Evolutionary conservation across 352 stramenopile species (phyloP), one percentile per base, ranked within the genome.

Genomic region (Pythium utonaiense): DNA sequence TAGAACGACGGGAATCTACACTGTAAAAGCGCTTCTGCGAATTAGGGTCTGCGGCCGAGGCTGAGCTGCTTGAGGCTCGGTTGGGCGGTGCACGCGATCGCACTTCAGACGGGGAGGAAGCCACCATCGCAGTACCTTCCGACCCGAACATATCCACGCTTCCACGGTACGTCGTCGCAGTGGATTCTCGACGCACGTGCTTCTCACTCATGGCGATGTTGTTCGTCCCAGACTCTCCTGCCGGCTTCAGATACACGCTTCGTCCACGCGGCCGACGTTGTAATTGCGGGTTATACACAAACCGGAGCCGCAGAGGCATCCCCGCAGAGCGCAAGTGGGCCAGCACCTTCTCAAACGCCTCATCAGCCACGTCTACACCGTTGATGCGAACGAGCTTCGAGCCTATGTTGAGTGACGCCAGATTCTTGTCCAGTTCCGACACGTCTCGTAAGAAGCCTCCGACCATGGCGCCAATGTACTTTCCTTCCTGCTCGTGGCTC

Each of bases 311-410:
- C 50, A 93, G 57, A 8, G 84, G 81, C 25, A 88, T 64, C 6
- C 63, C 71, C 10, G 75, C 67, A 10, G 58, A 65, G 2, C 80
- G 74, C 54, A 93, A 57, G 12, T 86, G 73, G 19, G 67, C 55
- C 44, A 92, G 53, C 8, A 94, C 65, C 28, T 83, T 73, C 36
- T 91, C 75, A 36, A 94, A 94, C 3, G 69, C 60, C 27, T 80
- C 74, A 55, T 85, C 68, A 2, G 67, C 58, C 34, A 89, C 73
- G 47, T 91, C 64, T 1, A 89, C 62, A 13, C 83, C 83, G 48
- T 94, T 94, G 40, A 94, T 83, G 6, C 71, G 74, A n/a, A 86
- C 72, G 8, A 92, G 67, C 49, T 83, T 76, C 16, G 80, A 74
- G 31, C 80, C 85, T 28, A 94, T 60, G 6, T 77, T 78, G 2